Conservation (phyloP, 495 filamentous ascomycete species). For the Aspergillus incahuasiensis region DNA sequence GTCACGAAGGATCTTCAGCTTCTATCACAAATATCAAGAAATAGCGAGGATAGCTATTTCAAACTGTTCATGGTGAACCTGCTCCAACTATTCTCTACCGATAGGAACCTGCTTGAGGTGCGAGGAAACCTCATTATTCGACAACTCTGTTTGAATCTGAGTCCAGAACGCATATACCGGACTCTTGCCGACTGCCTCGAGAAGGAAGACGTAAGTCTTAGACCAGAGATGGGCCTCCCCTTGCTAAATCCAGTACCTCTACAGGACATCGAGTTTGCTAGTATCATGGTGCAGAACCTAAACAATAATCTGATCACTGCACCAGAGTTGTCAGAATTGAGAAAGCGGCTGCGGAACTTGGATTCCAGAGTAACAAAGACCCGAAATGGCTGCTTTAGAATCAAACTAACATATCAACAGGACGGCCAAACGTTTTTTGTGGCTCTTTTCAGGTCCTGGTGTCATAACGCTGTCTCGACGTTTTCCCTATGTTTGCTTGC, state of each 20-base stretch:
- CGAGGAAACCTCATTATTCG: constrained; percentile 95
- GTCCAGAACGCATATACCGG: constrained; percentile 92
- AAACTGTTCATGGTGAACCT: constrained; percentile 97
- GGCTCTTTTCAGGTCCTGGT: constrained; percentile 92
- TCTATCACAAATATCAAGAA: constrained; percentile 90
- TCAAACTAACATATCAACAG: constrained; percentile 33
- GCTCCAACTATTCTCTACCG: constrained; percentile 90
- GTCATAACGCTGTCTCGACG: constrained; percentile 96
- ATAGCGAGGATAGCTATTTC: constrained; percentile 97
- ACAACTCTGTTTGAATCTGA: constrained; percentile 87
- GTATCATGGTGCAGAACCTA: constrained; percentile 98
- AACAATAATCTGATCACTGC: constrained; percentile 99
- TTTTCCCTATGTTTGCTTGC: constrained; percentile 95
- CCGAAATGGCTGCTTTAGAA: background rate
- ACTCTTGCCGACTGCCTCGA: constrained; percentile 95
- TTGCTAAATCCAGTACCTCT: constrained; percentile 12
- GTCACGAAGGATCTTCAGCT: constrained; percentile 94
- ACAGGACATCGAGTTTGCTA: constrained; percentile 90
- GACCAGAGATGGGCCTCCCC: background rate
- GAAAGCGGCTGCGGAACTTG: constrained; percentile 84
- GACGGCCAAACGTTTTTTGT: constrained; percentile 96
- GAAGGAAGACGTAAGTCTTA: constrained; percentile 69
- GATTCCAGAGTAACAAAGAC: constrained; percentile 65
- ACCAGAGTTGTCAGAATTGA: constrained; percentile 83
- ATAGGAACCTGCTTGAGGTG: constrained; percentile 83